Conservation (phyloP, 1,284 basidiomycete species). For the Naganishia cerealis region DNA sequence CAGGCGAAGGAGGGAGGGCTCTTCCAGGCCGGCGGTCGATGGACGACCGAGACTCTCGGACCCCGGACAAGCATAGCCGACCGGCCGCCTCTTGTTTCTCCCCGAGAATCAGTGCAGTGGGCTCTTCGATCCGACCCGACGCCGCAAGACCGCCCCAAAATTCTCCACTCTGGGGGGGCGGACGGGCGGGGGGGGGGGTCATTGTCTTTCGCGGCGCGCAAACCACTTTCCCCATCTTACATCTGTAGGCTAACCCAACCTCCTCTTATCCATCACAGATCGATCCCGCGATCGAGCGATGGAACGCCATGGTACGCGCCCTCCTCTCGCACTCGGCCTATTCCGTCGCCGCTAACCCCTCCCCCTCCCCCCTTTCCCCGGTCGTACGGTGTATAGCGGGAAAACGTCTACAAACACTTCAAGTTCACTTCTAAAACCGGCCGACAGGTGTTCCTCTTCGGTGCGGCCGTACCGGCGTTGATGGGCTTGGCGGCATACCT, state of each 20-base stretch:
- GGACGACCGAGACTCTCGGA: no score
- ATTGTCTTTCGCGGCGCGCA: no score
- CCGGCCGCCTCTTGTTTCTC: no score
- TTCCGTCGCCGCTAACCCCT: conserved; percentile 27
- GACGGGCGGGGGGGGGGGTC: no score
- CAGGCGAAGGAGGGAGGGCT: no score
- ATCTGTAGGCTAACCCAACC: not conserved
- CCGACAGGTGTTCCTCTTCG: conserved; percentile 43
- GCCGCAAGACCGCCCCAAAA: no score
- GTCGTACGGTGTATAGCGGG: conserved; percentile 63
- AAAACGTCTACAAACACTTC: conserved; percentile 75
- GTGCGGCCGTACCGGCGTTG: conserved; percentile 45
- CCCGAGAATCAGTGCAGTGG: no score
- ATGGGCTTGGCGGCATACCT: conserved; percentile 40
- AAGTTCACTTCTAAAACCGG: conserved; percentile 68
- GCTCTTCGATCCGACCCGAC: no score
- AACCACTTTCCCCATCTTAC: not conserved
- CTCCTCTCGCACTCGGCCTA: not conserved
- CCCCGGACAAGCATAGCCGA: no score
- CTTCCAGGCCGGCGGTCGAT: no score
- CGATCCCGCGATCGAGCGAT: conserved; percentile 77
- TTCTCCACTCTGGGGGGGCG: no score
- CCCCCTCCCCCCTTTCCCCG: not conserved
- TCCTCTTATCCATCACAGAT: conserved; percentile 53
- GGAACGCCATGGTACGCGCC: conserved; percentile 68